Evolutionary conservation across 139 green algal genomes (phyloP).

Genomic region (Penium margaritaceum): DNA sequence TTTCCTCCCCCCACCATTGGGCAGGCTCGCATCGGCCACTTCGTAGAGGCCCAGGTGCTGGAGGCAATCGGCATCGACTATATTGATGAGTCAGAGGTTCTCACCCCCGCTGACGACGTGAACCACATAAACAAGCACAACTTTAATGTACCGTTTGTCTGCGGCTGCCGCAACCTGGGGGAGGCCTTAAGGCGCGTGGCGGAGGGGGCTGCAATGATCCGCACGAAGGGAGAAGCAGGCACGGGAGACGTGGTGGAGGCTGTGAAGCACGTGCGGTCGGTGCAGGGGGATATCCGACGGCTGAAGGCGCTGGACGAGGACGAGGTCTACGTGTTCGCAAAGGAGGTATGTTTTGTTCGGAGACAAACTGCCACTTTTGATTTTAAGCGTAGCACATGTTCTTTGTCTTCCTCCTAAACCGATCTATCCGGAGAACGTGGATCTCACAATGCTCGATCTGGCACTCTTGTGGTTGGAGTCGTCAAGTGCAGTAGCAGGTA

Average conservation of each 20-base stretch:
- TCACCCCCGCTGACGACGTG: constrained; percentile 94
- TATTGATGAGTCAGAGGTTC: constrained; percentile 96
- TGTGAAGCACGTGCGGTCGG: constrained; percentile 84
- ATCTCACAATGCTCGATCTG: too few species aligned
- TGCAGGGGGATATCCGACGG: constrained; percentile 86
- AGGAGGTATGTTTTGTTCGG: too few species aligned
- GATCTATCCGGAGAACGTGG: too few species aligned
- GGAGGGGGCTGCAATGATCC: constrained; percentile 96
- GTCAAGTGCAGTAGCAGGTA: too few species aligned
- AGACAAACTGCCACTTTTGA: too few species aligned
- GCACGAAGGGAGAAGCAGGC: constrained; percentile 79
- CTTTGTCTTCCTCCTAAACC: too few species aligned
- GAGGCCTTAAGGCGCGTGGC: constrained; percentile 92
- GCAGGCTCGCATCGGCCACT: constrained; percentile 96
- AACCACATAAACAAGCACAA: constrained; percentile 99
- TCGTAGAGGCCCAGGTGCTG: constrained; percentile 97
- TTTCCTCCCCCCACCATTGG: too few species aligned
- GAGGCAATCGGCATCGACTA: constrained; percentile 93
- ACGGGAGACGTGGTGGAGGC: constrained; percentile 98
- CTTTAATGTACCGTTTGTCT: constrained; percentile 98
- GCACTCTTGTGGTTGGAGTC: too few species aligned
- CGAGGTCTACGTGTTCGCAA: constrained; percentile 97
- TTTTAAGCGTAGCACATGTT: too few species aligned
- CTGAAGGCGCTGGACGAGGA: constrained; percentile 97
- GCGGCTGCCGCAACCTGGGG: constrained; percentile 93